Conservation (phyloP, 2,329 filamentous ascomycete species). For the Penicillium sp. region DNA sequence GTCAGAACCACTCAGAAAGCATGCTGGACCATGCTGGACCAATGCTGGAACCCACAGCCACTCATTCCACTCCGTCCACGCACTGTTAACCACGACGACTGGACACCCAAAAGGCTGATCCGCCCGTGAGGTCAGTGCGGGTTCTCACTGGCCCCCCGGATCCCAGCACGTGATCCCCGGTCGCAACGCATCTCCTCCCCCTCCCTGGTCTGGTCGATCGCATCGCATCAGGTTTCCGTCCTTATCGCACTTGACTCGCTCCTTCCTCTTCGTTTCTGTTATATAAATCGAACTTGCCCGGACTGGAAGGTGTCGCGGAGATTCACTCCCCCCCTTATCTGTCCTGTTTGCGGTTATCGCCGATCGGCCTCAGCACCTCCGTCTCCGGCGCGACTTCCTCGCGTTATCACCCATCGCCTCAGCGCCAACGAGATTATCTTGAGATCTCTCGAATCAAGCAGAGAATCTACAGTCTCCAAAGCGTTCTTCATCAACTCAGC, state of each 20-base stretch:
- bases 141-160: constrained; percentile 47
- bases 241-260: background rate
- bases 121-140: constrained; percentile 47
- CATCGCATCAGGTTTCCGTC: constrained; percentile 4
- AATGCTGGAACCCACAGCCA: background rate
- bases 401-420: constrained; percentile 18
- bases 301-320: constrained; percentile 5
- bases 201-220: constrained; percentile 38
- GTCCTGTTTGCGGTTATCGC: constrained; percentile 46
- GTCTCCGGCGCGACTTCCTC: constrained; percentile 31
- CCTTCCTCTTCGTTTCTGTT: background rate
- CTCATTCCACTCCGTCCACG: constrained; percentile 2
- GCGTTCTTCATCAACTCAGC: background rate
- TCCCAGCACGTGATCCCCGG: constrained; percentile 46
- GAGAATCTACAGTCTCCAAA: background rate
- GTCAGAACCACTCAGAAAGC: background rate
- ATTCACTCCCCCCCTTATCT: constrained; percentile 19
- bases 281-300: background rate
- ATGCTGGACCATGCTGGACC: background rate
- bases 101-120: constrained; percentile 18
- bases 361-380: constrained; percentile 43
- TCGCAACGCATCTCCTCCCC: constrained; percentile 25
- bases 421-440: constrained; percentile 11
- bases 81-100: background rate
- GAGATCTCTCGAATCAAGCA: constrained; percentile 8